Base-by-base conservation (phyloP, 2,329 filamentous ascomycete genomes). In the Ramularia endophylla region DNA sequence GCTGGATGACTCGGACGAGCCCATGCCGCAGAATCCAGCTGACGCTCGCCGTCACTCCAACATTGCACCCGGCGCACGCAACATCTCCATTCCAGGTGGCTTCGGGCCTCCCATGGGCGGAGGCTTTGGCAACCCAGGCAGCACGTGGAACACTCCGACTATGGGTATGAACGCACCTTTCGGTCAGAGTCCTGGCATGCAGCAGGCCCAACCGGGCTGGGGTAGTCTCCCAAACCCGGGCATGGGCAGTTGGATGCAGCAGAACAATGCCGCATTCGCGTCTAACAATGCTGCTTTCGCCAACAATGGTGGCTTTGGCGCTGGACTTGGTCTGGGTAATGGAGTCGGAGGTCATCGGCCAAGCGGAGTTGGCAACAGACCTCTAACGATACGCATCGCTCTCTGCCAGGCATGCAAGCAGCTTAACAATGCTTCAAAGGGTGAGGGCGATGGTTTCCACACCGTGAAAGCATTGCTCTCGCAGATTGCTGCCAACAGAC, bases 341-440 rank as follows among this genome's bases (percentile, higher is more conserved):
- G 27, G 43, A 42, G 18, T 39, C 27, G 36, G 32, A 38, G 76
- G 80, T 39, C 79, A 81, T 35, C 54, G 58, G 20, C 51, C 55
- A 5, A 48, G 53, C 7, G 52, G 47, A 12, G 38, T 47, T 8
- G 47, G 49, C 27, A 60, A 51, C 22, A 77, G 83, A 9, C 78
- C 83, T 15, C 74, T 87, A 12, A 70, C 77, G 1, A 73, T 94
- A 39, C 81, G 87, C 29, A 69, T 83, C 43, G 75, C 87, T 61
- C 77, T 94, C 13, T 89, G 86, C 51, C 77, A 81, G 38, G 85
- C 85, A 3, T 95, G 87, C 69, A 84, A 85, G 59, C 69, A 75
- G 39, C 62, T 81, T n/a, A 40, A 39, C 29, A 40, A 37, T 27
- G 61, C 67, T 29, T 65, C 60, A 36, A 65, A 60, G 31, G 64